These are phyloP conservation scores for Stevia rebaudiana DNA, from an alignment of 140 eudicot species.

Conservation along the genomic window DNA sequence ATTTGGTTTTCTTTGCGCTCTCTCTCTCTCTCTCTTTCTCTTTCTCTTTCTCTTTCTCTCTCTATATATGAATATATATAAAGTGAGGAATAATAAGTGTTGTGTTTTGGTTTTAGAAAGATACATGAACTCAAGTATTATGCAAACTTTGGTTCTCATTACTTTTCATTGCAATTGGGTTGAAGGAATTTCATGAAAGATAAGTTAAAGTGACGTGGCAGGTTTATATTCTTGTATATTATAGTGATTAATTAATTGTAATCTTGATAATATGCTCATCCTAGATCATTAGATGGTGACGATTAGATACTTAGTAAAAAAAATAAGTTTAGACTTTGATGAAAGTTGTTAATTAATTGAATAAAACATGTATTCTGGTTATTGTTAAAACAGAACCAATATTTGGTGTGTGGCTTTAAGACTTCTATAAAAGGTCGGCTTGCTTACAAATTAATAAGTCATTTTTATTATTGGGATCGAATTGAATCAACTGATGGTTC, in stretches of 20 bases:
- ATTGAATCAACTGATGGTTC: too few species aligned
- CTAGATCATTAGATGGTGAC: too few species aligned
- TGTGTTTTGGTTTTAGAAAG: slow-evolving; percentile 20
- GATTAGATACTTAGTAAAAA: too few species aligned
- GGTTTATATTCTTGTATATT: neutral
- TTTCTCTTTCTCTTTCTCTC: neutral
- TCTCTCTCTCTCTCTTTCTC: slow-evolving; percentile 9
- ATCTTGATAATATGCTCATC: neutral
- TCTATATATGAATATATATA: neutral
- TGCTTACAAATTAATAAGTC: too few species aligned
- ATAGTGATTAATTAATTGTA: neutral
- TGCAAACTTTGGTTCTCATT: slow-evolving; percentile 5
- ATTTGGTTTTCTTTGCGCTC: neutral
- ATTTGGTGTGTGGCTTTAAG: too few species aligned
- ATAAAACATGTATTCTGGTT: too few species aligned
- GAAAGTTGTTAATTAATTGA: too few species aligned
- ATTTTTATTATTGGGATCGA: too few species aligned
- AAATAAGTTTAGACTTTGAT: too few species aligned
- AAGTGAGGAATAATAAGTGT: too few species aligned
- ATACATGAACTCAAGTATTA: slow-evolving; percentile 5
- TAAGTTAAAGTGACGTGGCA: slow-evolving; percentile 6
- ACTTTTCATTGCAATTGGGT: slow-evolving; percentile 24
- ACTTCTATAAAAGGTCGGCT: too few species aligned
- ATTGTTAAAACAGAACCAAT: too few species aligned
- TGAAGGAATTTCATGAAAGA: slow-evolving; percentile 20